phyloP scores from a whole-genome alignment of 1,139 yeast genomes.

The Magnusiomyces sp. region DNA sequence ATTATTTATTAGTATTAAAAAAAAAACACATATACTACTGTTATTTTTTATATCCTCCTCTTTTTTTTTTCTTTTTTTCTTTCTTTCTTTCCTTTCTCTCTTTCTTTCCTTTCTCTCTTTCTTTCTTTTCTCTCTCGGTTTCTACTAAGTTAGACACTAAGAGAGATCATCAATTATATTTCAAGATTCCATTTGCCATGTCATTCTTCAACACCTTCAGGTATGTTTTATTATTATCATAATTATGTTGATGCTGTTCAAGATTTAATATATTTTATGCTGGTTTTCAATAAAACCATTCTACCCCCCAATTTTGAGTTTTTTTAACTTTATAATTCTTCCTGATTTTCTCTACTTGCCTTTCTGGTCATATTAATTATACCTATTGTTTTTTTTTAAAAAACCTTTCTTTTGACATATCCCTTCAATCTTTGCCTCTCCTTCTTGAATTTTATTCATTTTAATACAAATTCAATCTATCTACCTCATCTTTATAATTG shows the following conservation, averaged over 20 bases:
- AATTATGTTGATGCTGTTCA: background rate
- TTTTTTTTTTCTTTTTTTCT: background rate
- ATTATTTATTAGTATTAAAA: too few species aligned
- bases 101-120: background rate
- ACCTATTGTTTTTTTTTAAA: too few species aligned
- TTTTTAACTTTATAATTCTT: background rate
- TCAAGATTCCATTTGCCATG: conserved; percentile 22
- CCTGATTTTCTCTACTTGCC: background rate
- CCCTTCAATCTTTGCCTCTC: too few species aligned
- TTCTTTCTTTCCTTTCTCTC: conserved; percentile 2
- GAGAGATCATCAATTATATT: background rate
- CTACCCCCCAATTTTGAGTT: background rate
- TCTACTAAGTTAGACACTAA: background rate
- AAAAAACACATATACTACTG: too few species aligned
- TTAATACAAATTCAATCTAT: too few species aligned
- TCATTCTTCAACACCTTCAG: conserved; percentile 40
- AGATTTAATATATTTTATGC: too few species aligned
- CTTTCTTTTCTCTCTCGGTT: background rate
- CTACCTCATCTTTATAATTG: too few species aligned
- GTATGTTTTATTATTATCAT: conserved; percentile 24
- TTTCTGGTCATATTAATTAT: conserved; percentile 2
- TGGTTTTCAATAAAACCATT: too few species aligned
- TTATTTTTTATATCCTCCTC: background rate
- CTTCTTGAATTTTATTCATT: background rate
- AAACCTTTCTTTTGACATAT: too few species aligned